phyloP scores from a whole-genome alignment of 148 eudicot genomes.

The Diospyros lotus region DNA sequence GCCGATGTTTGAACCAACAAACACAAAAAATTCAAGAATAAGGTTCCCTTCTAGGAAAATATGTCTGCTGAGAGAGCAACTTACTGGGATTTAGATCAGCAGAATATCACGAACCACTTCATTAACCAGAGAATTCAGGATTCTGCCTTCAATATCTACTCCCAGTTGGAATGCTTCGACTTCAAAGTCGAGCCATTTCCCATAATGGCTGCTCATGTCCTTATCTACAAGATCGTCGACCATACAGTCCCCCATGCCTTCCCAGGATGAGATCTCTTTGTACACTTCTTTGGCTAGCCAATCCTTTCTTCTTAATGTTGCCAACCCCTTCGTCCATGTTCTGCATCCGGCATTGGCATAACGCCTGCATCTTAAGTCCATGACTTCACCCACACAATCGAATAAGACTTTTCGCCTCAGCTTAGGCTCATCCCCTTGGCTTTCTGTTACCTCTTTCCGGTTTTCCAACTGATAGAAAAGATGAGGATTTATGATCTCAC shows the following conservation, averaged over 20 bases:
- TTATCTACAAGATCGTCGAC: conserved; percentile 93
- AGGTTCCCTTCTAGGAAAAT: background rate
- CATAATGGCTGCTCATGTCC: conserved; percentile 75
- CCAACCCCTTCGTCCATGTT: conserved; percentile 53
- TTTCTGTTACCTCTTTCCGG: conserved; percentile 17
- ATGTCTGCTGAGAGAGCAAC: background rate
- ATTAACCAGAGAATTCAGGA: conserved; percentile 60
- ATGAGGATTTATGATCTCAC: conserved; percentile 57
- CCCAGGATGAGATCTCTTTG: conserved; percentile 62
- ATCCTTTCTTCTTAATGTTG: conserved; percentile 49
- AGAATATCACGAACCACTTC: conserved; percentile 68
- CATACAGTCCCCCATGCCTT: conserved; percentile 55
- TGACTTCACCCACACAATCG: conserved; percentile 68
- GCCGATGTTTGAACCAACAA: background rate
- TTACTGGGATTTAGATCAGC: conserved; percentile 10
- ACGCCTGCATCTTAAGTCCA: conserved; percentile 55
- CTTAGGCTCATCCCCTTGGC: conserved; percentile 17
- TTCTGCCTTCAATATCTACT: conserved; percentile 51
- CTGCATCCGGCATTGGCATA: conserved; percentile 44
- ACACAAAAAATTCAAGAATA: background rate
- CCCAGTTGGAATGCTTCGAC: conserved; percentile 68
- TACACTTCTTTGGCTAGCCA: conserved; percentile 62
- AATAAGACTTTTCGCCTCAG: conserved; percentile 53
- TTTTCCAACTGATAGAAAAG: conserved; percentile 70
- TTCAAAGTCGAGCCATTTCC: conserved; percentile 82